Conservation (phyloP, 1,139 yeast genomes). For the Pichia terricola region DNA sequence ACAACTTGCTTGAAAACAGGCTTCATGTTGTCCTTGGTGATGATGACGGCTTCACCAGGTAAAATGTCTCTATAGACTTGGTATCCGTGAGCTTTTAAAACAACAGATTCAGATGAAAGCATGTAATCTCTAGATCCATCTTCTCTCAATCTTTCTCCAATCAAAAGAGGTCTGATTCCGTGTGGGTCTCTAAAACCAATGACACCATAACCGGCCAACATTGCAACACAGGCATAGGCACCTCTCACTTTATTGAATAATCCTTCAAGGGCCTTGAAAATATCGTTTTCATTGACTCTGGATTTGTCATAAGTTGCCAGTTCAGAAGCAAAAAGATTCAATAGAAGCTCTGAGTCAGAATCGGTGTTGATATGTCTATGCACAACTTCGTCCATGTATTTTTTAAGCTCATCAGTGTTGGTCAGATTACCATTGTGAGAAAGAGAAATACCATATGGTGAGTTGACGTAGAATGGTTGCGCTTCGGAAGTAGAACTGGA, state of each 20-base stretch:
- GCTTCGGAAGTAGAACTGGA: slow-evolving; percentile 95
- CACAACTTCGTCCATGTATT: slow-evolving; percentile 81
- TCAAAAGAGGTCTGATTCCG: slow-evolving; percentile 85
- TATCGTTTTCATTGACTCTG: slow-evolving; percentile 85
- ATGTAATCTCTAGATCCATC: slow-evolving; percentile 82
- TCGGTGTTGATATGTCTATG: slow-evolving; percentile 97
- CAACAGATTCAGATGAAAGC: slow-evolving; percentile 95
- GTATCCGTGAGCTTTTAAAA: slow-evolving; percentile 87
- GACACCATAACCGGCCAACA: slow-evolving; percentile 93
- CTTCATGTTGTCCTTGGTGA: slow-evolving; percentile 57
- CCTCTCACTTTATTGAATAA: slow-evolving; percentile 79
- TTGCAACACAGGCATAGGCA: slow-evolving; percentile 90
- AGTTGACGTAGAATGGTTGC: slow-evolving; percentile 95
- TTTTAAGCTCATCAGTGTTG: slow-evolving; percentile 67
- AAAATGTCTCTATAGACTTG: slow-evolving; percentile 66
- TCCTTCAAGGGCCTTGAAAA: slow-evolving; percentile 77
- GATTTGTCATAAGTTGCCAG: slow-evolving; percentile 86
- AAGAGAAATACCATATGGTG: slow-evolving; percentile 87
- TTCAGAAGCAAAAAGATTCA: slow-evolving; percentile 86
- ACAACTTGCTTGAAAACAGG: slow-evolving; percentile 87
- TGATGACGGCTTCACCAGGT: slow-evolving; percentile 96
- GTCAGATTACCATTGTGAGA: slow-evolving; percentile 94
- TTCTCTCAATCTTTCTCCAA: slow-evolving; percentile 64
- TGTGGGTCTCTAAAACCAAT: slow-evolving; percentile 96
- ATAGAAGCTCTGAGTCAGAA: slow-evolving; percentile 83